Evolutionary conservation across 306 rosid species (phyloP), one percentile per base, ranked within the genome.

Genomic region (Vicia faba): DNA sequence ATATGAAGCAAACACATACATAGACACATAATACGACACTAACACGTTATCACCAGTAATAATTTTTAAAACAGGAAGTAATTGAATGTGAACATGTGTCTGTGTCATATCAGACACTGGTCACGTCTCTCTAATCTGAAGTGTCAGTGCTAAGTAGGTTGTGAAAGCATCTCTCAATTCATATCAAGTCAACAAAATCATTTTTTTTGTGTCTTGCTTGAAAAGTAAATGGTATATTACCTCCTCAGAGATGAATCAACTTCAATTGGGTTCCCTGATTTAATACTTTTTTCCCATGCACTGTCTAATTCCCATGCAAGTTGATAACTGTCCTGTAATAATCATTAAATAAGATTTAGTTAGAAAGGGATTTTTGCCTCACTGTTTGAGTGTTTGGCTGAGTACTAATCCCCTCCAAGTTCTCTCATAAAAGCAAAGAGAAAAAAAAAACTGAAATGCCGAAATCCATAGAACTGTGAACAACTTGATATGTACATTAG

Each of bases 301-400:
- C 74, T 89, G 40, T 86, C 83, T 60, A 89, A 87, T 75, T 89
- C 98, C 79, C 72, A 53, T 16, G 96, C 96, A 63, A 93, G 98
- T 77, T 93, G 98, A 83, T 93, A 89, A 71, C 90, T 62, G 51
- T 93, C 98, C 98, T 93, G 87, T 46, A 67, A 75, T 65, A 26
- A 72, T 61, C 23, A 84, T 28, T 29, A 61, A 64, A 44, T 28
- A 72, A 62, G 40, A 71, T 55, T 13, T 23, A 56, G 29, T 72
- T n/a, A 81, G 65, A 68, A 69, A 61, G 43, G 54, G 2, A n/a
- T 12, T 51, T 67, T 64, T 48, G 48, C 31, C 63, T 29, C 80
- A 16, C 11, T 48, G 20, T 36, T 53, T 2, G 0, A n/a, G 66
- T 48, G 9, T 46, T 46, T 46, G 53, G 18, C 64, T 11, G 0